Evolutionary conservation across 176 grass and related monocot species (phyloP).

Genomic region (Stipa capillata): DNA sequence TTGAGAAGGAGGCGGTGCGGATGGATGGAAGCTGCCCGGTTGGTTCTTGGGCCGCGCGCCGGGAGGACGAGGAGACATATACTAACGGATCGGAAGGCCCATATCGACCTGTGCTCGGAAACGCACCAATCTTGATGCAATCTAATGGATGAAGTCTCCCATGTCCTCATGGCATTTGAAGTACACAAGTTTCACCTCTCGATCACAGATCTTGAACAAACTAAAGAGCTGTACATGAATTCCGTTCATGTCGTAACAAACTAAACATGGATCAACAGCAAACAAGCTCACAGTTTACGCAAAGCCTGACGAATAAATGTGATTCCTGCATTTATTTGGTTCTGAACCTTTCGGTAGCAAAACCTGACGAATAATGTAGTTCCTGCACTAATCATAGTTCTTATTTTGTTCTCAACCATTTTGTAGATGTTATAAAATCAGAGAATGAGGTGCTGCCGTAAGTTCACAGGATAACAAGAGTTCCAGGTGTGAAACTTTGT

Average conservation of each 20-base stretch:
- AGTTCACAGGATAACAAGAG: neutral
- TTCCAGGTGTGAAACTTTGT: neutral
- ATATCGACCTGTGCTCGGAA: neutral
- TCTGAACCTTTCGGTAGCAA: neutral
- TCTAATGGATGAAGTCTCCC: neutral
- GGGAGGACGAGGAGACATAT: neutral
- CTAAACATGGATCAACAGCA: neutral
- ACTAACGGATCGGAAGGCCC: neutral
- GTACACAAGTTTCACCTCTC: neutral
- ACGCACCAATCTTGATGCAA: neutral
- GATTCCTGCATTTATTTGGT: conserved; percentile 11
- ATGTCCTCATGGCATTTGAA: neutral
- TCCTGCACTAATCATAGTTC: neutral
- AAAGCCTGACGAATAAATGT: neutral
- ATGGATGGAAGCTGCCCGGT: neutral
- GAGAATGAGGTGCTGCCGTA: neutral
- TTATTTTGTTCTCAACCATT: neutral
- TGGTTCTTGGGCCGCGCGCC: neutral
- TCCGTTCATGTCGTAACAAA: neutral
- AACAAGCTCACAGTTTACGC: neutral
- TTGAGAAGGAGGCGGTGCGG: neutral
- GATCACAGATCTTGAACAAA: neutral
- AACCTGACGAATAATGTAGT: neutral
- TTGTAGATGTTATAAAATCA: conserved; percentile 20
- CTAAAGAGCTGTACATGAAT: neutral